These are phyloP conservation scores for Pseudodiploospora longispora DNA, from an alignment of 2,329 filamentous ascomycete genomes.

Conservation along the genomic window DNA sequence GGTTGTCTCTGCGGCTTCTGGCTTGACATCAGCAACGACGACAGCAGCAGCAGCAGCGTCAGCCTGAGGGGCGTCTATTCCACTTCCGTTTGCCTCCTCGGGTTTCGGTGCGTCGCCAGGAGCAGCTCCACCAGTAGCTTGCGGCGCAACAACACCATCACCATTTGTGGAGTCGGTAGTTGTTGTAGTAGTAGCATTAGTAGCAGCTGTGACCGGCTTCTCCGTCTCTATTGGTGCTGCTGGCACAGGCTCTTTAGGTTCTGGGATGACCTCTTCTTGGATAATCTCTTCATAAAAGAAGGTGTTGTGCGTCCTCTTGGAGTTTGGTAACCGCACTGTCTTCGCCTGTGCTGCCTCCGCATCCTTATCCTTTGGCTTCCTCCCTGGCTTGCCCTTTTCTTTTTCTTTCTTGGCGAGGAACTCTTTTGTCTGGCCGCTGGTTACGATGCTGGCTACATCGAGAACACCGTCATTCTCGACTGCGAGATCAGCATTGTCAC, in stretches of 20 bases:
- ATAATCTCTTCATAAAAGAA: slow-evolving; percentile 68
- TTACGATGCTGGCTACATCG: slow-evolving; percentile 78
- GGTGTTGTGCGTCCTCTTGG: slow-evolving; percentile 58
- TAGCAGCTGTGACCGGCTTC: not conserved
- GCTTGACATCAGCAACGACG: slow-evolving; percentile 12
- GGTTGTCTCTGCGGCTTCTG: slow-evolving; percentile 12
- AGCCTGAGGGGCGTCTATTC: not conserved
- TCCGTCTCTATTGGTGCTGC: not conserved
- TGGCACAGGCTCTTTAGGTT: slow-evolving; percentile 18
- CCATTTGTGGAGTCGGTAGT: not conserved
- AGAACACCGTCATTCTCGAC: slow-evolving; percentile 63
- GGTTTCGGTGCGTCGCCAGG: slow-evolving; percentile 20
- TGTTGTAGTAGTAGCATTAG: not conserved
- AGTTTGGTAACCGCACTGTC: slow-evolving; percentile 58
- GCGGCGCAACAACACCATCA: slow-evolving; percentile 4
- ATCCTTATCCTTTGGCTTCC: slow-evolving; percentile 47
- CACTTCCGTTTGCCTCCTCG: slow-evolving; percentile 6
- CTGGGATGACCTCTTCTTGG: slow-evolving; percentile 42
- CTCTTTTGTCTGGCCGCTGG: slow-evolving; percentile 71
- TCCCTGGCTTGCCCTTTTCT: slow-evolving; percentile 56
- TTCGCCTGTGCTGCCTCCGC: slow-evolving; percentile 45
- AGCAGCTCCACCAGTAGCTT: slow-evolving; percentile 5
- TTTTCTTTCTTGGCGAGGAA: slow-evolving; percentile 79
- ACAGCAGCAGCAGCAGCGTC: slow-evolving; percentile 7
- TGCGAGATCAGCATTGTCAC: slow-evolving; percentile 11